Evolutionary conservation across 2,329 filamentous ascomycete species (phyloP).

Genomic region (Fusarium sp.): DNA sequence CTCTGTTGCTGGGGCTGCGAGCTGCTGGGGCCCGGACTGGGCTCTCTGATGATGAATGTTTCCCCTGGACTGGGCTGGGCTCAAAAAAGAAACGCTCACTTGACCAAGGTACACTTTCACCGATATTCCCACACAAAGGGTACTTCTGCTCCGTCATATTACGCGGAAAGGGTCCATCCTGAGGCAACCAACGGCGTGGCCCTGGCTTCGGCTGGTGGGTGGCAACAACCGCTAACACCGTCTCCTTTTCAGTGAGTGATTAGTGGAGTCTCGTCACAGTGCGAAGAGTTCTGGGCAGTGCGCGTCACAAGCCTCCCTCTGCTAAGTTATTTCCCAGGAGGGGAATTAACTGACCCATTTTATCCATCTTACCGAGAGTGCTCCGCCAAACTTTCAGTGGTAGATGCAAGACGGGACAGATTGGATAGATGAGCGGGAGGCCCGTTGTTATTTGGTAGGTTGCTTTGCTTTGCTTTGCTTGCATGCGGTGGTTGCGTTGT

Average conservation of each 20-base stretch:
- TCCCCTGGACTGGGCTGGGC: slow-evolving; percentile 22
- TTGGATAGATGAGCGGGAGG: slow-evolving; percentile 10
- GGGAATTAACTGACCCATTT: slow-evolving; percentile 36
- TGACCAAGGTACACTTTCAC: slow-evolving; percentile 34
- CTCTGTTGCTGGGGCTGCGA: slow-evolving; percentile 37
- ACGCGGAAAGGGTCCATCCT: slow-evolving; percentile 36
- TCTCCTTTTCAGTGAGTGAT: slow-evolving; percentile 37
- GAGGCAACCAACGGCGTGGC: slow-evolving; percentile 42
- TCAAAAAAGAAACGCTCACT: slow-evolving; percentile 14
- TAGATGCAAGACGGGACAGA: not conserved
- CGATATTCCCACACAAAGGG: not conserved
- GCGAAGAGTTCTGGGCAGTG: slow-evolving; percentile 11
- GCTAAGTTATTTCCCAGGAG: slow-evolving; percentile 21
- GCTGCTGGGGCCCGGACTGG: slow-evolving; percentile 25
- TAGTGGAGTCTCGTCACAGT: slow-evolving; percentile 34
- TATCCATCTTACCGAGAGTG: slow-evolving; percentile 41
- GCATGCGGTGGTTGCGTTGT: slow-evolving; percentile 6
- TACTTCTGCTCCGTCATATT: slow-evolving; percentile 25
- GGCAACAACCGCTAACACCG: slow-evolving; percentile 40
- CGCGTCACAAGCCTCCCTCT: slow-evolving; percentile 21
- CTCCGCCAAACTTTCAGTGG: slow-evolving; percentile 39
- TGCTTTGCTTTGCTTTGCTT: slow-evolving; percentile 1
- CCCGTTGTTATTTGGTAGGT: slow-evolving; percentile 9
- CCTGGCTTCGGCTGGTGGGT: slow-evolving; percentile 31
- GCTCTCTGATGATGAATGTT: slow-evolving; percentile 16